Conservation (phyloP, 192 early-diverging fungal species). For the Coemansia sp. region DNA sequence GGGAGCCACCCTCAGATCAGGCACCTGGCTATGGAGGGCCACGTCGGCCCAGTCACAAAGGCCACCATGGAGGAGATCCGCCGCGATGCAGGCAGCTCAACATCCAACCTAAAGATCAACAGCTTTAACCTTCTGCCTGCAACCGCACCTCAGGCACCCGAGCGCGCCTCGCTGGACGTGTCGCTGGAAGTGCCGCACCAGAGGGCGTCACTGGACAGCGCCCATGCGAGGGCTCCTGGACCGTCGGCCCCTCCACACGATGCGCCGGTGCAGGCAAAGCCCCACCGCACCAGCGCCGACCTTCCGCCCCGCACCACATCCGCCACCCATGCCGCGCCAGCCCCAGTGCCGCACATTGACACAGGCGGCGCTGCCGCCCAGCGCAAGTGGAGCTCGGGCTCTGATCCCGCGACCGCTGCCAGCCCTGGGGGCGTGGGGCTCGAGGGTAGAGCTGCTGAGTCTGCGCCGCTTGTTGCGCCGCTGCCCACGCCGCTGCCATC, state of each 20-base stretch:
- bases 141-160: background rate
- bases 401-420: too few relatives aligned
- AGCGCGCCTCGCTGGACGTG: background rate
- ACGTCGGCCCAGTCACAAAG: constrained; percentile 39
- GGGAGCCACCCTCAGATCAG: constrained; percentile 49
- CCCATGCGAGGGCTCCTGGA: too few relatives aligned
- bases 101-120: constrained; percentile 42
- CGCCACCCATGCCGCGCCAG: constrained; percentile 11
- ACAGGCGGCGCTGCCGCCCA: constrained; percentile 1
- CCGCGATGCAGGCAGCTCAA: constrained; percentile 32
- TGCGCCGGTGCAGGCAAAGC: too few relatives aligned
- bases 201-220: too few relatives aligned
- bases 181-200: background rate
- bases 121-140: constrained; percentile 13
- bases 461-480: background rate
- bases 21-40: constrained; percentile 50
- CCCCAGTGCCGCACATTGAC: constrained; percentile 23
- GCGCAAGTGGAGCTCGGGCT: constrained; percentile 1
- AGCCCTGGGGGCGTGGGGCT: too few relatives aligned
- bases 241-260: too few relatives aligned
- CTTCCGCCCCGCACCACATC: constrained; percentile 48
- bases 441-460: background rate
- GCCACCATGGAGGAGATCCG: constrained; percentile 53
- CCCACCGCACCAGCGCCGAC: too few relatives aligned
- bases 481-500: background rate